These are phyloP conservation scores for Dothistroma septosporum DNA, from an alignment of 2,329 filamentous ascomycete genomes.

Conservation along the genomic window DNA sequence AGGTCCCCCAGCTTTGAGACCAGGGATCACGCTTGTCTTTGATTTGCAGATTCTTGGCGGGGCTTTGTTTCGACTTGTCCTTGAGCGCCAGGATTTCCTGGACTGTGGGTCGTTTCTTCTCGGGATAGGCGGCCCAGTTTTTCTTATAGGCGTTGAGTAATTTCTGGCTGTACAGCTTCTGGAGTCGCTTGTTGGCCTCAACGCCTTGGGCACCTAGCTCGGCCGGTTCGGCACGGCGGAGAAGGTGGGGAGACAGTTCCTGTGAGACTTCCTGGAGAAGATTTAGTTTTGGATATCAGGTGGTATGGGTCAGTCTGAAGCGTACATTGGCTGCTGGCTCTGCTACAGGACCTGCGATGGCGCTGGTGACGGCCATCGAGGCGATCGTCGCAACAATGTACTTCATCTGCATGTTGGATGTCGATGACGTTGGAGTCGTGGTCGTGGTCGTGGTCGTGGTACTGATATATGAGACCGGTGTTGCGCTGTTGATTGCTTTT, in stretches of 20 bases:
- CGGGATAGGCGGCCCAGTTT: neutral
- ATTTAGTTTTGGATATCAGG: neutral
- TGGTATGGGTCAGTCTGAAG: no score
- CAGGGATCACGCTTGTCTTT: neutral
- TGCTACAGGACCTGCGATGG: conserved; percentile 1
- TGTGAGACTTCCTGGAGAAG: neutral
- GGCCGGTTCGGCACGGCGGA: neutral
- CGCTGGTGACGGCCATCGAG: conserved; percentile 4
- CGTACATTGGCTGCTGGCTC: neutral
- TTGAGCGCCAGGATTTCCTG: neutral
- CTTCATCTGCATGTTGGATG: conserved; percentile 5
- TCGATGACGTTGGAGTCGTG: neutral
- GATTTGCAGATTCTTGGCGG: neutral
- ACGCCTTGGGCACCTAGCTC: neutral
- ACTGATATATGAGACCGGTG: neutral
- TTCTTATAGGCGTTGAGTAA: neutral
- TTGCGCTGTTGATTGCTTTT: neutral
- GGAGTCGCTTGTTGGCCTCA: neutral
- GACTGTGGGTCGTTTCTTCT: neutral
- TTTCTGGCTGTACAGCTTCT: neutral
- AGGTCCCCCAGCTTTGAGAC: no score
- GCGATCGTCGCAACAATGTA: conserved; percentile 6
- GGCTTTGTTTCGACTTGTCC: neutral
- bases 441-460: neutral
- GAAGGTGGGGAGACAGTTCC: no score